These are phyloP conservation scores for Castanea mollissima DNA, from an alignment of 306 rosid species.

Conservation along the genomic window DNA sequence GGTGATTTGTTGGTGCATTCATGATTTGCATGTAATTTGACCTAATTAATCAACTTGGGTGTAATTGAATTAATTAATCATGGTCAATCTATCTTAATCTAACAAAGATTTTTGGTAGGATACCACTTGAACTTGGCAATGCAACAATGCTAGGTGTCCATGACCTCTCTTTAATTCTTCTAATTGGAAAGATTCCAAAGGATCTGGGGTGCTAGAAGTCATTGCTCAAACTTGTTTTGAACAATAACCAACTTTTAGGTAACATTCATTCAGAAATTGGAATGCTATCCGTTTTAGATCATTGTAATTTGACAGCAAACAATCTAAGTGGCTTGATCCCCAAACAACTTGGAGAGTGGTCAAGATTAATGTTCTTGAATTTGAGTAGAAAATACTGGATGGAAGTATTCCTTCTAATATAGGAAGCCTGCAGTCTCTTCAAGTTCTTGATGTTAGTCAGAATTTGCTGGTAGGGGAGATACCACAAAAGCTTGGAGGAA, in stretches of 20 bases:
- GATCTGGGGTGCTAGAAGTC: neutral
- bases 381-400: neutral
- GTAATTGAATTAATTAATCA: no score
- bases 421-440: constrained; percentile 17
- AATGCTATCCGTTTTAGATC: neutral
- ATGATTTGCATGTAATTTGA: no score
- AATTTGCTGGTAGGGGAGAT: constrained; percentile 25
- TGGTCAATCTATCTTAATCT: no score
- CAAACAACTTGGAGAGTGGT: neutral
- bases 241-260: neutral
- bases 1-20: no score
- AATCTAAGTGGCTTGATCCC: neutral
- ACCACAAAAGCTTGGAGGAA: constrained; percentile 31
- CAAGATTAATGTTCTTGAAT: neutral
- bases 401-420: neutral
- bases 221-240: neutral
- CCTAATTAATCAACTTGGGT: no score
- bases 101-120: neutral
- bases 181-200: constrained; percentile 37
- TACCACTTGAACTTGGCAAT: neutral
- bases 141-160: neutral
- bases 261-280: neutral
- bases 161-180: constrained; percentile 31
- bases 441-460: constrained; percentile 41
- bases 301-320: neutral